phyloP scores from a whole-genome alignment of 257 asterid genomes.

The Avicennia marina region DNA sequence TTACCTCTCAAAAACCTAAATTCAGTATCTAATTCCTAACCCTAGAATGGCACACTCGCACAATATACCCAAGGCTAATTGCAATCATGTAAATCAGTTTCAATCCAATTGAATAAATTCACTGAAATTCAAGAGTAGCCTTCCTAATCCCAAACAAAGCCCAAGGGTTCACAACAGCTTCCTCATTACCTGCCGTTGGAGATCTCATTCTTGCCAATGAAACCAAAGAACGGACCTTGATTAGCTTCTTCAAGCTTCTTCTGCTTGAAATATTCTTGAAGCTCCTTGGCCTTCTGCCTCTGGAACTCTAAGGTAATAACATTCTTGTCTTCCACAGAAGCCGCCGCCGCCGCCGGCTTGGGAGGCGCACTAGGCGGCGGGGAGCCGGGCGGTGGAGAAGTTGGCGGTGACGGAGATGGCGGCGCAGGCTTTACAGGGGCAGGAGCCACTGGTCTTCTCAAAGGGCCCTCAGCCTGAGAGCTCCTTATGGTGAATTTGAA shows the following conservation, averaged over 20 bases:
- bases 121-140: no score
- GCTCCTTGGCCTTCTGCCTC: constrained; percentile 94
- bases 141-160: neutral
- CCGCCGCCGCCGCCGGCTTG: constrained; percentile 48
- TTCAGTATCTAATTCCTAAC: no score
- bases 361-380: no score
- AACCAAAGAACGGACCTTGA: constrained; percentile 96
- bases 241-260: constrained; percentile 78
- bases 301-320: constrained; percentile 80
- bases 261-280: constrained; percentile 87
- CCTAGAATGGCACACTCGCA: no score
- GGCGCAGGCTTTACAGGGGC: constrained; percentile 77
- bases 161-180: neutral
- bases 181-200: constrained; percentile 77
- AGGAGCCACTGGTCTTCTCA: constrained; percentile 85
- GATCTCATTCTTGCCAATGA: constrained; percentile 83
- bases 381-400: constrained; percentile 34
- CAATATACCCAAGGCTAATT: no score
- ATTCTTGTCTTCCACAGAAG: constrained; percentile 39
- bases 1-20: neutral
- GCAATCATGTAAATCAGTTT: no score
- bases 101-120: no score
- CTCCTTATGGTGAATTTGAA: constrained; percentile 58
- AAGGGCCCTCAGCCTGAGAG: constrained; percentile 84
- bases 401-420: constrained; percentile 40